Evolutionary conservation across 768 basidiomycete genomes (phyloP).

Genomic region (Cubamyces sp.): DNA sequence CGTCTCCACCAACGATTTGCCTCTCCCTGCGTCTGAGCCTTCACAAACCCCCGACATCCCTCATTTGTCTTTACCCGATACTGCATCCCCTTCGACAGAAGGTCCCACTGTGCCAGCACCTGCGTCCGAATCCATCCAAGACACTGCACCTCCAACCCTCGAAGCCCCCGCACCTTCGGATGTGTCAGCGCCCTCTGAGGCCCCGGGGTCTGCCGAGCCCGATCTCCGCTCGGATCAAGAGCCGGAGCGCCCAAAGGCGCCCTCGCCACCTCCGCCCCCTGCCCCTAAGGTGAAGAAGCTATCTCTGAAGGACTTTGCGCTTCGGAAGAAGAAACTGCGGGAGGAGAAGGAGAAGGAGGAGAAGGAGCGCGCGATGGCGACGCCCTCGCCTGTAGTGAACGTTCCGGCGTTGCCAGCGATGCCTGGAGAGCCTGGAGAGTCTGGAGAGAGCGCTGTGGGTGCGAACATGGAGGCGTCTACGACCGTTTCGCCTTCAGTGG

Average conservation of each 20-base stretch:
- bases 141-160: not conserved
- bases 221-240: not conserved
- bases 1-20: not conserved
- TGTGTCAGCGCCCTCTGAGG: not conserved
- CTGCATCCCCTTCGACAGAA: too few relatives aligned
- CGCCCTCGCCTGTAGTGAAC: slow-evolving; percentile 34
- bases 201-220: not conserved
- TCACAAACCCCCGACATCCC: not conserved
- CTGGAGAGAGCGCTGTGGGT: too few relatives aligned
- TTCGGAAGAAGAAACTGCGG: slow-evolving; percentile 56
- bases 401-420: not conserved
- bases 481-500: too few relatives aligned
- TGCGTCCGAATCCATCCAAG: not conserved
- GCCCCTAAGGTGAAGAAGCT: slow-evolving; percentile 53
- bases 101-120: too few relatives aligned
- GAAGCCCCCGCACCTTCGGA: not conserved
- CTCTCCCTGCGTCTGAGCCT: not conserved
- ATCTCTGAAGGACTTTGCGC: slow-evolving; percentile 60
- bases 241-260: slow-evolving; percentile 7
- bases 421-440: not conserved
- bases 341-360: slow-evolving; percentile 43
- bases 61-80: too few relatives aligned
- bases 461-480: too few relatives aligned
- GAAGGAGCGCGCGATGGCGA: slow-evolving; percentile 36
- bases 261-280: slow-evolving; percentile 33